Evolutionary conservation across 2,329 filamentous ascomycete genomes (phyloP).

Genomic region (Cercospora sojina): DNA sequence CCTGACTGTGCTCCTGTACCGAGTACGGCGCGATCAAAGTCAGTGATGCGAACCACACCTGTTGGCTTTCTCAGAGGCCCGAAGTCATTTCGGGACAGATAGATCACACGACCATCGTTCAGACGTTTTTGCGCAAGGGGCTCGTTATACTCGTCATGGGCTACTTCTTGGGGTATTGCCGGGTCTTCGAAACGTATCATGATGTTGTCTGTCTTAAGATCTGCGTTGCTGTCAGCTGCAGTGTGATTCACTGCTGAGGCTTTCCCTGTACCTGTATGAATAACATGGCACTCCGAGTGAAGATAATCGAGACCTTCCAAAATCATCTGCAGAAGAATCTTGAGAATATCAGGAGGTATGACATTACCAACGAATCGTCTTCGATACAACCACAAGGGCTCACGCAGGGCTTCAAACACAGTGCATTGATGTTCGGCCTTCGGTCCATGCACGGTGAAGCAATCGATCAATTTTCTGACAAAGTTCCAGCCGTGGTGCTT

Average conservation of each 20-base stretch:
- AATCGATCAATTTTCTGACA: conserved; percentile 13
- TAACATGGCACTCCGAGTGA: conserved; percentile 28
- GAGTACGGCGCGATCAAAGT: conserved; percentile 22
- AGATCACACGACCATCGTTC: conserved; percentile 19
- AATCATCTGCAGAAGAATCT: conserved; percentile 12
- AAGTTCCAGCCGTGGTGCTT: conserved; percentile 5
- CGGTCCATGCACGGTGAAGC: conserved; percentile 13
- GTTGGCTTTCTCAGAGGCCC: conserved; percentile 13
- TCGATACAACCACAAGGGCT: conserved; percentile 21
- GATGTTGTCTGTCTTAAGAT: conserved; percentile 27
- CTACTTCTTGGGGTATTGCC: conserved; percentile 18
- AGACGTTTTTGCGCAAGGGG: conserved; percentile 25
- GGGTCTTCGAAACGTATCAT: conserved; percentile 25
- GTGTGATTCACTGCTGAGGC: not conserved
- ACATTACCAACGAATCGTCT: conserved; percentile 8
- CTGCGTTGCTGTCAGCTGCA: not conserved
- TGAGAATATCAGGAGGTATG: conserved; percentile 23
- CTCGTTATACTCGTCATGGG: conserved; percentile 14
- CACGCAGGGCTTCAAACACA: conserved; percentile 26
- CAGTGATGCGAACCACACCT: conserved; percentile 18
- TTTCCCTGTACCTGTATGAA: conserved; percentile 25
- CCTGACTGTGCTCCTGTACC: conserved; percentile 18
- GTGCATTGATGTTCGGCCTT: conserved; percentile 27
- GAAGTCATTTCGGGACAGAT: conserved; percentile 23
- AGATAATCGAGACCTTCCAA: conserved; percentile 31